Evolutionary conservation across 805 yeast genomes (phyloP).

Genomic region (Candida lessepsii): DNA sequence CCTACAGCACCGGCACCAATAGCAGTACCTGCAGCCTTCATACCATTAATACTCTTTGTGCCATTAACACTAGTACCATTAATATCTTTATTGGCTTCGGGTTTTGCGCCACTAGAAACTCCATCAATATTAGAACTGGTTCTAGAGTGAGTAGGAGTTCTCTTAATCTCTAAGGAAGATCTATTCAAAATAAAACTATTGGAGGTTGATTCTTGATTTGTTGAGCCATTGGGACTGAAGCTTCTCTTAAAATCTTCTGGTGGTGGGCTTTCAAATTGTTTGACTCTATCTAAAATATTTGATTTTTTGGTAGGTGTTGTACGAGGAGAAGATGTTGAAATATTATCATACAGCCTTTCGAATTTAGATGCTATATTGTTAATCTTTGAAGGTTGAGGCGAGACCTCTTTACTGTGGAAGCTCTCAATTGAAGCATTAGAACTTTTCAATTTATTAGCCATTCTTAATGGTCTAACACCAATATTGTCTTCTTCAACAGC

Average conservation of each 20-base stretch:
- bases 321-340: conserved; percentile 16
- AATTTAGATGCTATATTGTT: conserved; percentile 23
- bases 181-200: conserved; percentile 17
- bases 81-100: too few relatives aligned
- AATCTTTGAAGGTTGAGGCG: conserved; percentile 8
- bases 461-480: conserved; percentile 67
- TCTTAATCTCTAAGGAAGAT: conserved; percentile 18
- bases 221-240: not conserved
- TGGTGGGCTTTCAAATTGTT: conserved; percentile 34
- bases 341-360: conserved; percentile 18
- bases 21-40: conserved; percentile 8
- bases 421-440: conserved; percentile 10
- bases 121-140: not conserved
- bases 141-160: conserved; percentile 12
- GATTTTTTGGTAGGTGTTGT: conserved; percentile 17
- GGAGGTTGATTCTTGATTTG: conserved; percentile 10
- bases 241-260: conserved; percentile 19
- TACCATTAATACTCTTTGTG: not conserved
- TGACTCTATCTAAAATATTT: conserved; percentile 35
- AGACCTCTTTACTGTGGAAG: conserved; percentile 2
- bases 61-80: not conserved
- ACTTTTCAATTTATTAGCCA: conserved; percentile 51
- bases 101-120: too few relatives aligned
- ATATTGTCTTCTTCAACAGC: conserved; percentile 10
- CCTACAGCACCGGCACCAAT: conserved; percentile 9